A percentile compares a stretch with the other conserved stretches of the same genome.
These are phyloP conservation scores for Crucibulum laeve DNA, from an alignment of 768 basidiomycete genomes.

Conservation along the genomic window DNA sequence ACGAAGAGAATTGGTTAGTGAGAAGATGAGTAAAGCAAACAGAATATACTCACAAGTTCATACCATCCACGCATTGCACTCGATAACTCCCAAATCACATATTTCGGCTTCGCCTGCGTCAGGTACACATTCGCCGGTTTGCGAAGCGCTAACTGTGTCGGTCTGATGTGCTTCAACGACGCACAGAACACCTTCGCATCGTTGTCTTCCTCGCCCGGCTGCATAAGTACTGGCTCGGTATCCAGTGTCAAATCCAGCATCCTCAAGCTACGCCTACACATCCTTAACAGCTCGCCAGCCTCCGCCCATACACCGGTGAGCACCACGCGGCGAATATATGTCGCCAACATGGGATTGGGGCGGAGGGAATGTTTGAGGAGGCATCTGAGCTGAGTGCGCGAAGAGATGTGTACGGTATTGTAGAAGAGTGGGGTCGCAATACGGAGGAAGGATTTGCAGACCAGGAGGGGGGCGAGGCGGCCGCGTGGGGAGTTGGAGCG, in stretches of 20 bases:
- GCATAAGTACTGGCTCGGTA: slow-evolving; percentile 21
- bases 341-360: slow-evolving; percentile 30
- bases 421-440: slow-evolving; percentile 58
- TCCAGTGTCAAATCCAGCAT: slow-evolving; percentile 35
- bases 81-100: slow-evolving; percentile 42
- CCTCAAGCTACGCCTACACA: slow-evolving; percentile 13
- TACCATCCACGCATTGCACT: slow-evolving; percentile 38
- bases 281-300: slow-evolving; percentile 31
- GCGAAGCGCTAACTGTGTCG: slow-evolving; percentile 43
- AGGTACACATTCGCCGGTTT: slow-evolving; percentile 51
- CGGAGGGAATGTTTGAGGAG: slow-evolving; percentile 35
- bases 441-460: slow-evolving; percentile 47
- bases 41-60: slow-evolving; percentile 37
- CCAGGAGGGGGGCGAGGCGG: slow-evolving; percentile 48
- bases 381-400: slow-evolving; percentile 29
- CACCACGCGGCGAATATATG: slow-evolving; percentile 35
- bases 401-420: slow-evolving; percentile 41
- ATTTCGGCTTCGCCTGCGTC: slow-evolving; percentile 41
- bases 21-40: slow-evolving; percentile 2
- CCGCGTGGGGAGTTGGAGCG: slow-evolving; percentile 23
- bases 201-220: slow-evolving; percentile 8
- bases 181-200: slow-evolving; percentile 34
- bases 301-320: slow-evolving; percentile 36
- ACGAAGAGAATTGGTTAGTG: neutral
- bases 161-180: slow-evolving; percentile 30